Evolutionary conservation across 192 early-diverging fungal species (phyloP), one percentile per base, ranked within the genome.

Genomic region (Podila horticola): DNA sequence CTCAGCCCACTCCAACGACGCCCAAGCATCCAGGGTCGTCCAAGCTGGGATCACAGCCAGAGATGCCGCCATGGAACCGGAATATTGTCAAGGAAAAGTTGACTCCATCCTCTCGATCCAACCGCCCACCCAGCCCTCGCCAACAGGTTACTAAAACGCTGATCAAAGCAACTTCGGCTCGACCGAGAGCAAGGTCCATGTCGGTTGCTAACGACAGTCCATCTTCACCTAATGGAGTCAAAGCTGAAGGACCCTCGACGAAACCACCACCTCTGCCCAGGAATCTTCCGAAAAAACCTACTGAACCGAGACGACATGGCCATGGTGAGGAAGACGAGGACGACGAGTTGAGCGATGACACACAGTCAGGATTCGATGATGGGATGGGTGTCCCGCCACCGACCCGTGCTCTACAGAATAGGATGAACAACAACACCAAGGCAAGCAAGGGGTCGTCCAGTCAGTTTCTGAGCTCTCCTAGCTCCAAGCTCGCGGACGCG

Each of bases 301-400:
- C 34, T 10, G 34, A 6, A 17, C 41, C 11, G 15, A 0, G 41
- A 7, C 41, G 41, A 45, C 41, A 45, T 45, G 24, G 11, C 34
- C n/a, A 24, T 29, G 55, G 22, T 20, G 77, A 64, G 11, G 62
- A 76, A 0, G 62, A 60, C 30, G 66, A 73, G 20, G 71, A 69
- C 26, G 61, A 61, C n/a, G 64, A 62, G 19, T 38, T 81, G 24
- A 81, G 77, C 48, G 77, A 81, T 11, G 71, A 79, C 9, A 72
- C 66, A 7, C 66, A 79, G 41, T 49, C 58, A 5, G 69, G 48
- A 4, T 55, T 67, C n/a, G 69, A 77, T 13, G 69, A 69, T 49
- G 58, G 63, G 0, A 45, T 58, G 10, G 61, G 61, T 58, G 55
- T 22, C 26, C 51, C 28, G 6, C 41, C 55, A 15, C 24, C 58